A percentile compares a stretch with the other conserved stretches of the same genome.
Conservation (phyloP, 2,329 filamentous ascomycete species). For the Chaetomiaceae sp. region DNA sequence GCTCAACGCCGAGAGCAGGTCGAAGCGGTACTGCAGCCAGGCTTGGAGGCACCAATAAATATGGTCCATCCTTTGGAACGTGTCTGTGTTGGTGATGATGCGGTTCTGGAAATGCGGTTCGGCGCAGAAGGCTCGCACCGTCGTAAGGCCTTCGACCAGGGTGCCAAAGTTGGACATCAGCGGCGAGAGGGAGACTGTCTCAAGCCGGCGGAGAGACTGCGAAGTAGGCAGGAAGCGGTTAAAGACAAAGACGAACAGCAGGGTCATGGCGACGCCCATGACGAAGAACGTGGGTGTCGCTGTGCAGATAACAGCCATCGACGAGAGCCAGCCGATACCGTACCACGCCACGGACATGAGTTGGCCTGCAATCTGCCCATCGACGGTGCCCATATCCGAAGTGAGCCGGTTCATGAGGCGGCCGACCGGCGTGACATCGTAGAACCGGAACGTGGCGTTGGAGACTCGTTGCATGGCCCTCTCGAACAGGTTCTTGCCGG, state of each 20-base stretch:
- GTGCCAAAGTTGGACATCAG: slow-evolving; percentile 91
- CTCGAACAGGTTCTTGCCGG: slow-evolving; percentile 70
- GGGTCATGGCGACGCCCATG: slow-evolving; percentile 64
- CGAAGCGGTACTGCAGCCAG: slow-evolving; percentile 80
- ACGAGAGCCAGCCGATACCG: slow-evolving; percentile 65
- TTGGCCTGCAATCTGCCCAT: slow-evolving; percentile 75
- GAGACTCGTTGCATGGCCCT: slow-evolving; percentile 69
- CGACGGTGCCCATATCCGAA: slow-evolving; percentile 83
- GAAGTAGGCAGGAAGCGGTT: slow-evolving; percentile 74
- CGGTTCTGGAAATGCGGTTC: slow-evolving; percentile 74
- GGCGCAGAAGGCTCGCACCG: slow-evolving; percentile 77
- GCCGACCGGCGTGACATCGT: slow-evolving; percentile 84
- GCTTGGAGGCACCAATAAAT: slow-evolving; percentile 89
- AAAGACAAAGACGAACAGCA: slow-evolving; percentile 70
- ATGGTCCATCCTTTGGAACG: slow-evolving; percentile 92
- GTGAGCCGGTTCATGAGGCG: slow-evolving; percentile 90
- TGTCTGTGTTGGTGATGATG: slow-evolving; percentile 76
- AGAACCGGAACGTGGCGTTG: slow-evolving; percentile 81
- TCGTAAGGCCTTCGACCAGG: slow-evolving; percentile 77
- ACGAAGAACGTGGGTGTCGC: slow-evolving; percentile 73
- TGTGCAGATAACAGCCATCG: slow-evolving; percentile 71
- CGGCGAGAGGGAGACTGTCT: slow-evolving; percentile 85
- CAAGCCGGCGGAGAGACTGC: slow-evolving; percentile 74
- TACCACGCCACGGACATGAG: slow-evolving; percentile 69
- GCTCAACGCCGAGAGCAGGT: slow-evolving; percentile 64